Percentiles rank a stretch among this genome's conserved stretches.
Conservation (phyloP, 1,284 basidiomycete genomes). For the Austroboletus sp. region DNA sequence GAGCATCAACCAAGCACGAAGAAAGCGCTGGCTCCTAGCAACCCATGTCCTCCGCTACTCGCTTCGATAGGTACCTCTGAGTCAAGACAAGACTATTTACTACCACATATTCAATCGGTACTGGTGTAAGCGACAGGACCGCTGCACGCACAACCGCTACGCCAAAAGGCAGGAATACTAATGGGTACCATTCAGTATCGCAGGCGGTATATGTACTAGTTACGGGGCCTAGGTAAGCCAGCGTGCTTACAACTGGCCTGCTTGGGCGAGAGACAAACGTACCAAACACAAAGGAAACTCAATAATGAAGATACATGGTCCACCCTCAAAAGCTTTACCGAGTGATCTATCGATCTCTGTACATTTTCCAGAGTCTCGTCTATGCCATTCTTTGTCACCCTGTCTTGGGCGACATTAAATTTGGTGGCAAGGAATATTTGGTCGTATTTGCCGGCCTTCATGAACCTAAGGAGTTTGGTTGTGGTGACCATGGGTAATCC, state of each 20-base stretch:
- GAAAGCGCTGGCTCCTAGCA: neutral
- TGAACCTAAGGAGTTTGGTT: slow-evolving; percentile 27
- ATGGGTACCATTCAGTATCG: no score
- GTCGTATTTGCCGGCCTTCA: slow-evolving; percentile 34
- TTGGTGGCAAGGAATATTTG: slow-evolving; percentile 46
- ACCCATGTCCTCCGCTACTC: neutral
- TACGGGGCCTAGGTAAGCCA: no score
- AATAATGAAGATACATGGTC: slow-evolving; percentile 33
- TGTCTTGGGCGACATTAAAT: slow-evolving; percentile 28
- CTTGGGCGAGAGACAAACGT: no score
- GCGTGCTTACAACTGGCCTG: no score
- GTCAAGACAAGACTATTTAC: neutral
- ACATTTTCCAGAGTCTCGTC: slow-evolving; percentile 22
- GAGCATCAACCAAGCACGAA: neutral
- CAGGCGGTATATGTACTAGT: no score
- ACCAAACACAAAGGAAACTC: neutral
- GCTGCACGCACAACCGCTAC: no score
- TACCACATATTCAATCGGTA: neutral
- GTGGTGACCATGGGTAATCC: neutral
- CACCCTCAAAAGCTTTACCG: slow-evolving; percentile 31
- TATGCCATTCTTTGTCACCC: slow-evolving; percentile 9
- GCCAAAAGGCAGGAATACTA: no score
- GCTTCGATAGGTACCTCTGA: neutral
- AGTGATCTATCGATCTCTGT: slow-evolving; percentile 24
- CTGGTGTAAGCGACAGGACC: no score